Base-by-base conservation (phyloP, 2,329 filamentous ascomycete species). In the Tolypocladium inflatum region DNA sequence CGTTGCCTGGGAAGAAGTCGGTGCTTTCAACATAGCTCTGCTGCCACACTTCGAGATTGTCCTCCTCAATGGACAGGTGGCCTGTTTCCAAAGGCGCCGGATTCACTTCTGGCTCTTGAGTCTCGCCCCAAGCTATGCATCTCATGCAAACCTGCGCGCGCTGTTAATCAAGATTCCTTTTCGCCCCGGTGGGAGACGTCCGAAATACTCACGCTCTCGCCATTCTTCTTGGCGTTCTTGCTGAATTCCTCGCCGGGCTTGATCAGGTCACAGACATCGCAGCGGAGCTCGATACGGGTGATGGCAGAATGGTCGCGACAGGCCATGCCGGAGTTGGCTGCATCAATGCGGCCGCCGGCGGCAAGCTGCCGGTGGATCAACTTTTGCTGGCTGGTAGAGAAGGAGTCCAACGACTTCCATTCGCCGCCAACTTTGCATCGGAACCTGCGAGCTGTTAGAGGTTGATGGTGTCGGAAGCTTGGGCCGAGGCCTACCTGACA, bases 401-500 rank as follows among this genome's bases (percentile, higher is more conserved):
- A 76, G 4, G 59, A 61, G 3, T 61, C 54, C 2, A 69, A 55
- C 0, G 65, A 56, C 54, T 70, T 71, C 70, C 68, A 74, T 57
- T 75, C 73, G n/a, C 66, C 64, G 4, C 73, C 73, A 21, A 68
- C 61, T 37, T 70, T 67, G 65, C 73, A 75, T 23, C 69, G 66
- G 55, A 66, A 73, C 39, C 71, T 73, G 50, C 7, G 17, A 35
- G 2, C 11, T n/a, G 53, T 55, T 23, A 55, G 35, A 21, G n/a
- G 10, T 8, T 19, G 30, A 19, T 52, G 15, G 1, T 55, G 13
- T 2, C 13, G 17, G 10, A 10, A 33, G 48, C 5, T 21, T 8
- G 19, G 19, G 3, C 4, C 2, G 48, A 6, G 21, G 33, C 30
- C 17, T 52, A 52, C 48, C 19, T 52, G 48, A 8, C 30, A 11